Base-by-base conservation (phyloP, 805 yeast genomes). In the Wickerhamomyces bovis region DNA sequence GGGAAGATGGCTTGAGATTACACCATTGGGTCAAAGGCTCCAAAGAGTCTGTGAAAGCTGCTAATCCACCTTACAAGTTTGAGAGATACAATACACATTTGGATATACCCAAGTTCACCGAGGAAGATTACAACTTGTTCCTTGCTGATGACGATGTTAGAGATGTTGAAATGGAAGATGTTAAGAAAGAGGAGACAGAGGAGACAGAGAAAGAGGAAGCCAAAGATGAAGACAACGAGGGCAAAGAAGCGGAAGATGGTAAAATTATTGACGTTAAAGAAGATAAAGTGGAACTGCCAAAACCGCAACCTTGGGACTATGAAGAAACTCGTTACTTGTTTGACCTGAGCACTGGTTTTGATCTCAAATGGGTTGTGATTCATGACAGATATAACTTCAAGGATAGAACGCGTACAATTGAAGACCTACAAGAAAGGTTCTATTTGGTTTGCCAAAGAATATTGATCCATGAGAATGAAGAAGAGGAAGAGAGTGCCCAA, bases 11-110 rank as follows among this genome's bases (percentile, higher is more conserved):
- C 1, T 62, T 82, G 22, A 69, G 67, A 38, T 71, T 92, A 38
- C 69, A 71, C 47, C 98, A 94, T 65, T 94, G 99, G 98, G 90
- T 82, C 2, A 81, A 86, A 50, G 96, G 94, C 0, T 69, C 83
- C 2, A 61, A 59, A n/a, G 65, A 60, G 45, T 47, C 54, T 12
- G 43, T 54, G 10, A 54, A 51, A 23, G 51, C 52, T 2, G 38
- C 53, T 9, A 68, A 65, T 41, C 68, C 62, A 15, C 79, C 82
- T 2, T 85, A 86, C 58, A 68, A 76, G 40, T 94, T 85, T 67
- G 86, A 84, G 31, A 85, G 85, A 62, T 89, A 78, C 64, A 83
- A 87, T 62, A 80, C 80, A 2, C 72, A 72, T 30, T 66, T 87
- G 25, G 82, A 81, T 40, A 73, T 92, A 3, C 97, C 97, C 0